Evolutionary conservation across 2,329 filamentous ascomycete genomes (phyloP).

Genomic region (Macrophomina phaseolina): DNA sequence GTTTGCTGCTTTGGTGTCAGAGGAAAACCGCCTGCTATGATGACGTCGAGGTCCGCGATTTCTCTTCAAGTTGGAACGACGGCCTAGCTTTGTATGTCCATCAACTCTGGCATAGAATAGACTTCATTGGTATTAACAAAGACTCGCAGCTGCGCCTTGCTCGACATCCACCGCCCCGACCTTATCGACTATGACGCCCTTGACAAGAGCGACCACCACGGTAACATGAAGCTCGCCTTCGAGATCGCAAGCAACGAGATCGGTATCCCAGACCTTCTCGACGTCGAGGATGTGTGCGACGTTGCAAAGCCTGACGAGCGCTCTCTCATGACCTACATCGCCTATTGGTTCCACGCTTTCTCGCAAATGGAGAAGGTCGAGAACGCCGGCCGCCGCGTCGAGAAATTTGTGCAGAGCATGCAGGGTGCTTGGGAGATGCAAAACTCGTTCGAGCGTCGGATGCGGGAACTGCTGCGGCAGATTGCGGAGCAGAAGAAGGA

Average conservation of each 20-base stretch:
- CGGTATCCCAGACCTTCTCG: conserved; percentile 91
- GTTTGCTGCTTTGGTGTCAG: conserved; percentile 94
- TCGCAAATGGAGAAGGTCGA: conserved; percentile 99
- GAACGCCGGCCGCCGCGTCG: conserved; percentile 92
- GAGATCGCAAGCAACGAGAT: conserved; percentile 96
- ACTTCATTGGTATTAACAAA: conserved; percentile 14
- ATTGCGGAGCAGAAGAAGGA: conserved; percentile 74
- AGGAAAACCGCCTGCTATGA: conserved; percentile 98
- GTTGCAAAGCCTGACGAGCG: conserved; percentile 95
- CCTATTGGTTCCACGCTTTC: conserved; percentile 99
- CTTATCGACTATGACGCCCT: conserved; percentile 95
- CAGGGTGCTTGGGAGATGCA: conserved; percentile 99
- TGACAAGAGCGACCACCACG: conserved; percentile 91
- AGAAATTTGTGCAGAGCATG: conserved; percentile 99
- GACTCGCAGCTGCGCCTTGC: conserved; percentile 72
- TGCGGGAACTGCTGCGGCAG: conserved; percentile 78
- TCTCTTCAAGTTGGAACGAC: conserved; percentile 96
- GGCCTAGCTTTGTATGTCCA: conserved; percentile 78
- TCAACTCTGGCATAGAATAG: not conserved
- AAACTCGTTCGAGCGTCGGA: conserved; percentile 89
- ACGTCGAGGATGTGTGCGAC: conserved; percentile 98
- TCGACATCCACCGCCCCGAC: conserved; percentile 96
- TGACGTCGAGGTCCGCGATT: conserved; percentile 93
- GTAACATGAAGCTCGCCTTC: conserved; percentile 98
- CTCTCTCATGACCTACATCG: conserved; percentile 98